These are phyloP conservation scores for Sporothrix protearum DNA, from an alignment of 2,329 filamentous ascomycete genomes.

Conservation along the genomic window DNA sequence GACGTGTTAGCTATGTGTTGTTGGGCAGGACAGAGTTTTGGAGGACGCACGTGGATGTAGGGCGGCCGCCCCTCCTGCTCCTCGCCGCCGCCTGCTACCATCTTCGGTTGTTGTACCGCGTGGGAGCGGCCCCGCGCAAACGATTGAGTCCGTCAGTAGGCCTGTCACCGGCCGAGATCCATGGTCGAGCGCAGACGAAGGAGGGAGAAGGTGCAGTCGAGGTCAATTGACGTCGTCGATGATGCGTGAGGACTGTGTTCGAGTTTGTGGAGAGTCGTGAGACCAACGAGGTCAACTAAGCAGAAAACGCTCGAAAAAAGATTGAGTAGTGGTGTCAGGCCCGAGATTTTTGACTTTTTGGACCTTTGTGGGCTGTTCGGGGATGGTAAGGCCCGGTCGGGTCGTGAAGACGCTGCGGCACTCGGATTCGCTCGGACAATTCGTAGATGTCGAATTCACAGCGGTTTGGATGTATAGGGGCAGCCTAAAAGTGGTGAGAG, in stretches of 20 bases:
- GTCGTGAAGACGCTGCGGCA: not conserved
- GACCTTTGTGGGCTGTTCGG: not conserved
- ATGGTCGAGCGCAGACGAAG: constrained; percentile 28
- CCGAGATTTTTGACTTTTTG: not conserved
- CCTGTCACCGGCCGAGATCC: constrained; percentile 27
- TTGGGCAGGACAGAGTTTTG: not conserved
- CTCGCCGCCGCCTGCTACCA: constrained; percentile 33
- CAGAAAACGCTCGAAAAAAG: not conserved
- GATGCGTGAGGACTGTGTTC: not conserved
- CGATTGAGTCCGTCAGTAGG: constrained; percentile 21
- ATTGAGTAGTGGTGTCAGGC: not conserved
- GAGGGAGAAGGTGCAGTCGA: not conserved
- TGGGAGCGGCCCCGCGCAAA: constrained; percentile 17
- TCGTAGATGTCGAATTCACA: not conserved
- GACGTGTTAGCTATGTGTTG: constrained; percentile 15
- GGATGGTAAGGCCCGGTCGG: not conserved
- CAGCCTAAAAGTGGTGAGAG: not conserved
- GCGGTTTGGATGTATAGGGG: not conserved
- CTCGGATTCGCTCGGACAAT: constrained; percentile 19
- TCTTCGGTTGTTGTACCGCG: constrained; percentile 25
- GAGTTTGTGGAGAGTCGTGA: not conserved
- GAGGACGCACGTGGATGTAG: constrained; percentile 55
- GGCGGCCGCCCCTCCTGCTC: constrained; percentile 56
- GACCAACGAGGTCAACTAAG: not conserved
- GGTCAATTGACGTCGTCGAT: not conserved